phyloP scores from a whole-genome alignment of 331 rosid species.

The Acacia pycnantha region DNA sequence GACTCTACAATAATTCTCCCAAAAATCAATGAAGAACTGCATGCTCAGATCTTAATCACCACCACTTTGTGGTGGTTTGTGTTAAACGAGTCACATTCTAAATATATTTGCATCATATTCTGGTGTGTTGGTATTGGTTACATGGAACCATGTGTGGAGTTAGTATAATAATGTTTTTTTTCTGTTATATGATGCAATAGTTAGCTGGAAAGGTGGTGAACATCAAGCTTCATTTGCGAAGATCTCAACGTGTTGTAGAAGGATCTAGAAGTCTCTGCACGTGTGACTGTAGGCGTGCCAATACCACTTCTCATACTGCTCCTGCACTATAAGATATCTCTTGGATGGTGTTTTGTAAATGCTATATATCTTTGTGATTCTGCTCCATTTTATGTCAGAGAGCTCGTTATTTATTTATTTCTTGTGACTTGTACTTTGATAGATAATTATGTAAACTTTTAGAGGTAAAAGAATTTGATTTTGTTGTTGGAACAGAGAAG shows the following conservation, averaged over 20 bases:
- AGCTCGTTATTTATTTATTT: not conserved
- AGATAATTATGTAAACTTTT: not conserved
- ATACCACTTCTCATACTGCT: slow-evolving; percentile 38
- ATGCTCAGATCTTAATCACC: not conserved
- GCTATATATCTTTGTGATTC: slow-evolving; percentile 7
- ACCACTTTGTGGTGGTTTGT: slow-evolving; percentile 9
- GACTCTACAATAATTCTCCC: too few species aligned
- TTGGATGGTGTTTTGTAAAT: slow-evolving; percentile 1
- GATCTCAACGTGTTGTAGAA: slow-evolving; percentile 88
- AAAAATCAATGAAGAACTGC: not conserved
- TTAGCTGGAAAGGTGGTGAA: slow-evolving; percentile 91
- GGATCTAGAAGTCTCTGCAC: slow-evolving; percentile 78
- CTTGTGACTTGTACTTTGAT: not conserved
- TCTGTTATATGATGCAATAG: slow-evolving; percentile 34
- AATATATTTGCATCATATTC: not conserved
- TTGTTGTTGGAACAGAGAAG: not conserved
- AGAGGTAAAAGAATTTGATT: slow-evolving; percentile 3
- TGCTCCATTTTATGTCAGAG: not conserved
- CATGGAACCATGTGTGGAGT: not conserved
- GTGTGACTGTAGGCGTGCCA: slow-evolving; percentile 73
- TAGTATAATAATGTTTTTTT: not conserved
- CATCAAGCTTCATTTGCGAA: slow-evolving; percentile 71
- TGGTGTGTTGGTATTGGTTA: not conserved
- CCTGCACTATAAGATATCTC: slow-evolving; percentile 18
- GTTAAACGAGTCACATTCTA: not conserved